Conservation (phyloP, 257 asterid species). For the Linaria vulgaris region DNA sequence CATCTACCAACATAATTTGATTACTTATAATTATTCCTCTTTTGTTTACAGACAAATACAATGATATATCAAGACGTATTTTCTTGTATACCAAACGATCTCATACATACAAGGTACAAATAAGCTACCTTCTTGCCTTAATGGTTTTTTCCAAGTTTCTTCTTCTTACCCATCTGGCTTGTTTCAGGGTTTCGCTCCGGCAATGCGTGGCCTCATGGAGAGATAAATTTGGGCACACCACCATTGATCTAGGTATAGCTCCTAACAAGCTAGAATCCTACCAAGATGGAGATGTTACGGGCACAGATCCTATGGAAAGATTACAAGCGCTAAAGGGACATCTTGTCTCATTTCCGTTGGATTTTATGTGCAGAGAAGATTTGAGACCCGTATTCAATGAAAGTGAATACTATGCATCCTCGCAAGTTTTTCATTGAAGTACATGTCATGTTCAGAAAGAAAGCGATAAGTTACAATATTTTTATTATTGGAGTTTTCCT, state of each 20-base stretch:
- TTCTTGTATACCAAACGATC: constrained; percentile 88
- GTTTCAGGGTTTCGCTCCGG: constrained; percentile 71
- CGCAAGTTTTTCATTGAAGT: constrained; percentile 91
- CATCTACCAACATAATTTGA: constrained; percentile 5
- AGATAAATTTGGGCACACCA: constrained; percentile 75
- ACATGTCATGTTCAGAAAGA: too few relatives aligned
- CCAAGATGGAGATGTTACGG: constrained; percentile 61
- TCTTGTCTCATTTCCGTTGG: constrained; percentile 92
- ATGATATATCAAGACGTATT: constrained; percentile 88
- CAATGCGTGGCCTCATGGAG: constrained; percentile 76
- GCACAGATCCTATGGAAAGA: constrained; percentile 87
- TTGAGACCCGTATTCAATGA: constrained; percentile 89
- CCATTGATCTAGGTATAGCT: constrained; percentile 89
- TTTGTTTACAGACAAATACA: constrained; percentile 69
- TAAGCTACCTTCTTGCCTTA: constrained; percentile 19
- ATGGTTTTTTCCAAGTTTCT: constrained; percentile 15
- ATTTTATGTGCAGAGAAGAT: constrained; percentile 90
- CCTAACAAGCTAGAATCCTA: constrained; percentile 59
- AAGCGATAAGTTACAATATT: too few relatives aligned
- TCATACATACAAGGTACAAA: constrained; percentile 79
- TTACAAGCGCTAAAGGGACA: constrained; percentile 70
- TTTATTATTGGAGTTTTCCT: background rate
- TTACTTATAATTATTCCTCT: constrained; percentile 5
- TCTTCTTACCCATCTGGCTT: constrained; percentile 9
- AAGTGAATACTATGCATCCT: constrained; percentile 91